phyloP scores from a whole-genome alignment of 2,329 filamentous ascomycete species.

The Fusarium circinatum region DNA sequence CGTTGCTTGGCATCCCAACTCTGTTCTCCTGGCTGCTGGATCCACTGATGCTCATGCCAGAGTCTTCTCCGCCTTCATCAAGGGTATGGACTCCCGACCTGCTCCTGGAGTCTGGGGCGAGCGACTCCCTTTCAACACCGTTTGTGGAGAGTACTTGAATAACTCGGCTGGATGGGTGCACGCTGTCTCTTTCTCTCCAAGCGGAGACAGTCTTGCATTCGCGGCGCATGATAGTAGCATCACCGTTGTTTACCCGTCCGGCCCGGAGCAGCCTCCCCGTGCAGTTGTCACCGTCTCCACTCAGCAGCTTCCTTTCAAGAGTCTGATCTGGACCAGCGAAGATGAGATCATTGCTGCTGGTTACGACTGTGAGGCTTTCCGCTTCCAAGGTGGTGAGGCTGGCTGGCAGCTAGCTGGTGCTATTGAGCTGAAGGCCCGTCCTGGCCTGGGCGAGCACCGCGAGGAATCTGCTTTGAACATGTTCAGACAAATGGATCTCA shows the following conservation, averaged over 20 bases:
- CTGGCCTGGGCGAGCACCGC: conserved; percentile 69
- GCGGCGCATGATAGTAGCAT: conserved; percentile 95
- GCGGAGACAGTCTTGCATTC: conserved; percentile 92
- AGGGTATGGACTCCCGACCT: conserved; percentile 88
- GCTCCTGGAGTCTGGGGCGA: conserved; percentile 94
- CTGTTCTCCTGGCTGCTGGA: conserved; percentile 90
- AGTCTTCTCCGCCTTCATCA: conserved; percentile 96
- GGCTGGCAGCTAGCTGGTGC: conserved; percentile 89
- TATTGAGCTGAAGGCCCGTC: conserved; percentile 77
- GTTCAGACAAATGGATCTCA: conserved; percentile 99
- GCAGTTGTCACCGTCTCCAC: conserved; percentile 93
- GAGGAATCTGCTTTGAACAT: conserved; percentile 97
- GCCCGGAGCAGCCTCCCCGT: conserved; percentile 86
- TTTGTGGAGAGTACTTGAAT: conserved; percentile 96
- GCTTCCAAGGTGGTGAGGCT: conserved; percentile 79
- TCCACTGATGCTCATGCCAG: conserved; percentile 97
- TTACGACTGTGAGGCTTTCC: conserved; percentile 90
- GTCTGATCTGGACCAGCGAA: conserved; percentile 91
- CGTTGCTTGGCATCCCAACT: conserved; percentile 97
- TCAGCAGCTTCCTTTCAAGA: conserved; percentile 91
- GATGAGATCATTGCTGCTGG: conserved; percentile 95
- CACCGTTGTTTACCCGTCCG: conserved; percentile 94
- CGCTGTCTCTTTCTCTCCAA: conserved; percentile 90
- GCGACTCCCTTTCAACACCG: conserved; percentile 95
- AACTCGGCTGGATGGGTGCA: conserved; percentile 98